Conservation (phyloP, 73 alveolate species). For the Stentor roeselii region DNA sequence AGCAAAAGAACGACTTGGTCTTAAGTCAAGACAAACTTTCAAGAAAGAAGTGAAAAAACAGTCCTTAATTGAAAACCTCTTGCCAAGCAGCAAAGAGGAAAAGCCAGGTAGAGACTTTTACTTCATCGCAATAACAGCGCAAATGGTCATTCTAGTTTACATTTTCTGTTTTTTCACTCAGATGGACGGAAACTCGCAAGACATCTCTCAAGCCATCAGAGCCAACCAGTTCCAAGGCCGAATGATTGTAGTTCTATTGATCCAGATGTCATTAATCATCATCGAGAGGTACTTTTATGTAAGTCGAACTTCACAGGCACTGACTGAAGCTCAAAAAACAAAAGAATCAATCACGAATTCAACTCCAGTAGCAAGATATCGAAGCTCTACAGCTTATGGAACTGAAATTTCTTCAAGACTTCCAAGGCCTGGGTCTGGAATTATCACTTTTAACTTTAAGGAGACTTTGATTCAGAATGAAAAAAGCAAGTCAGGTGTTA, state of each 20-base stretch:
- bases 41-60: slow-evolving; percentile 10
- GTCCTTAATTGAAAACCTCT: slow-evolving; percentile 55
- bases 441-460: too few relatives aligned
- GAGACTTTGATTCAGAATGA: not conserved
- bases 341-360: not conserved
- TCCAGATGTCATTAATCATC: slow-evolving; percentile 51
- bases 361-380: not conserved
- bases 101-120: slow-evolving; percentile 91
- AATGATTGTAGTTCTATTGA: slow-evolving; percentile 63
- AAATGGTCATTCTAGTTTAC: slow-evolving; percentile 61
- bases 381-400: slow-evolving; percentile 5
- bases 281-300: slow-evolving; percentile 53
- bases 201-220: not conserved
- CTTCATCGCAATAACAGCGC: slow-evolving; percentile 52
- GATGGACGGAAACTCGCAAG: slow-evolving; percentile 74
- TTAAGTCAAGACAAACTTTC: not conserved
- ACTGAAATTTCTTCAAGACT: slow-evolving; percentile 26
- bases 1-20: not conserved
- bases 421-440: not conserved
- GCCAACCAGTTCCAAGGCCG: slow-evolving; percentile 56
- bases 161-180: slow-evolving; percentile 74
- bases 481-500: not conserved
- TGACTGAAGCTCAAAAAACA: not conserved
- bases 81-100: slow-evolving; percentile 75
- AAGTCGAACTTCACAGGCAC: not conserved